phyloP scores from a whole-genome alignment of 169 alveolate species.

The Cryptosporidium viatorum region DNA sequence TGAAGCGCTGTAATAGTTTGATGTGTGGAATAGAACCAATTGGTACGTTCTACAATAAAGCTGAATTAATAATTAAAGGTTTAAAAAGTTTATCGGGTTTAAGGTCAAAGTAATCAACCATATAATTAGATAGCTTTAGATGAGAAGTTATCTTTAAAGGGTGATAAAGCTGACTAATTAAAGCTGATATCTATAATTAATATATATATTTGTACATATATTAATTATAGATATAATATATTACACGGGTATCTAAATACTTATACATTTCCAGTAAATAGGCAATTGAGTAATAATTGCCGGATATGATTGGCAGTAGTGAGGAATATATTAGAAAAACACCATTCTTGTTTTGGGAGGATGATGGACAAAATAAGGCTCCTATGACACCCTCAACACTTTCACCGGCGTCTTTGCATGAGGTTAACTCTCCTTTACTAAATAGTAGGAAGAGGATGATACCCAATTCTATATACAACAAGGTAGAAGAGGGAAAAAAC shows the following conservation, averaged over 20 bases:
- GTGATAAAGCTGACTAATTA: conserved; percentile 35
- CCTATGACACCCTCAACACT: conserved; percentile 72
- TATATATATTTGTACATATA: neutral
- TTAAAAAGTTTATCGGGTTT: neutral
- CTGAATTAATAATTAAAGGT: neutral
- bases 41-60: neutral
- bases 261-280: neutral
- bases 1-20: conserved; percentile 27
- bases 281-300: neutral
- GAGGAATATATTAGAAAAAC: conserved; percentile 40
- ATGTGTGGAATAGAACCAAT: conserved; percentile 58
- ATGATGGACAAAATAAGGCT: conserved; percentile 52
- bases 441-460: neutral
- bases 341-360: conserved; percentile 65
- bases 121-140: neutral
- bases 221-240: neutral
- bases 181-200: conserved; percentile 23
- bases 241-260: neutral
- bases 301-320: conserved; percentile 17
- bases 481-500: conserved; percentile 18
- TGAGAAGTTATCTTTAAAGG: conserved; percentile 13
- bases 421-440: conserved; percentile 38
- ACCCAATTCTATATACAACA: conserved; percentile 8
- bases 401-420: conserved; percentile 68
- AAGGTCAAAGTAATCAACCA: conserved; percentile 7